Conservation (phyloP, 139 green algal species). For the Picochlorum sp. region DNA sequence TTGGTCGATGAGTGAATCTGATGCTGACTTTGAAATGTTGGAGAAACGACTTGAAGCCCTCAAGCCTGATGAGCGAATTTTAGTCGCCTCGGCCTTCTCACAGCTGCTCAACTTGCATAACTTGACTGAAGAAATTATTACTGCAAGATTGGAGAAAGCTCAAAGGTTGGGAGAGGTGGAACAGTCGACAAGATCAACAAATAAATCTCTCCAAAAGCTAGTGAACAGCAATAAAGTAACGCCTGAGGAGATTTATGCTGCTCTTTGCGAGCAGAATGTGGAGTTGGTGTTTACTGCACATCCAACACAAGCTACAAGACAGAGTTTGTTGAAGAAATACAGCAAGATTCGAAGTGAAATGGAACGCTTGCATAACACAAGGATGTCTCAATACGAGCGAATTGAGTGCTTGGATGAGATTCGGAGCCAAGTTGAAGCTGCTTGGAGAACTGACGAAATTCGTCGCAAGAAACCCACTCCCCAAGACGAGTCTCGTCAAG, state of each 20-base stretch:
- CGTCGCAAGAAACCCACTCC: slow-evolving; percentile 76
- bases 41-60: slow-evolving; percentile 55
- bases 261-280: slow-evolving; percentile 69
- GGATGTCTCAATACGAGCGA: slow-evolving; percentile 69
- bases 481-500: slow-evolving; percentile 88
- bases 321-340: slow-evolving; percentile 78
- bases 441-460: slow-evolving; percentile 96
- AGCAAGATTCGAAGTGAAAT: slow-evolving; percentile 48
- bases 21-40: slow-evolving; percentile 72
- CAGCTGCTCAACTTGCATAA: slow-evolving; percentile 93
- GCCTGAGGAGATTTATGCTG: slow-evolving; percentile 56
- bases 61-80: slow-evolving; percentile 67
- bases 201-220: slow-evolving; percentile 67
- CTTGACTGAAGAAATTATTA: slow-evolving; percentile 71
- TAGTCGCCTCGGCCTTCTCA: slow-evolving; percentile 72
- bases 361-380: slow-evolving; percentile 68
- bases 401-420: slow-evolving; percentile 66
- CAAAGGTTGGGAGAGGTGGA: slow-evolving; percentile 64
- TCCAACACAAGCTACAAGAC: slow-evolving; percentile 69
- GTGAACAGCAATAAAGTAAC: slow-evolving; percentile 34
- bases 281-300: slow-evolving; percentile 84
- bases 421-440: slow-evolving; percentile 52
- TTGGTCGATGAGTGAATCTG: slow-evolving; percentile 53
- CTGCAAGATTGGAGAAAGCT: slow-evolving; percentile 51
- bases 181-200: slow-evolving; percentile 66